A percentile compares a stretch with the other conserved stretches of the same genome.
Evolutionary conservation across 306 rosid genomes (phyloP).

Genomic region (Quercus bicolor): DNA sequence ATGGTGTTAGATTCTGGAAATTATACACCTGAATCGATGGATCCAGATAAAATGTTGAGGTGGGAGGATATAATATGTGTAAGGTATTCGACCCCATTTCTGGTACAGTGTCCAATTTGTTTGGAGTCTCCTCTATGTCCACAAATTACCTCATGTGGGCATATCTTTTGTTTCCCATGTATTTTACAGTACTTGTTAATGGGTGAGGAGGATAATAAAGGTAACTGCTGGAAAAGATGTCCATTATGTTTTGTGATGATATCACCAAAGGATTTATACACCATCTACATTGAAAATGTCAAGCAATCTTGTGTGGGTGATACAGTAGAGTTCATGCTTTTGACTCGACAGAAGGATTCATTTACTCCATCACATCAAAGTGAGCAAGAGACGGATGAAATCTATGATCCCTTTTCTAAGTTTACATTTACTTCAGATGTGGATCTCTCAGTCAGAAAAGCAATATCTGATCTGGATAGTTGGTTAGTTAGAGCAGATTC

Average conservation of each 20-base stretch:
- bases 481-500: slow-evolving; percentile 90
- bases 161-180: slow-evolving; percentile 93
- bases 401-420: slow-evolving; percentile 75
- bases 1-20: slow-evolving; percentile 79
- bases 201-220: slow-evolving; percentile 91
- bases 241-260: slow-evolving; percentile 90
- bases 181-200: slow-evolving; percentile 71
- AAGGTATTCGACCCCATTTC: slow-evolving; percentile 69
- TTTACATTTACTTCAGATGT: slow-evolving; percentile 83
- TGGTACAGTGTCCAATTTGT: slow-evolving; percentile 93
- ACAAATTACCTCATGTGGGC: slow-evolving; percentile 96
- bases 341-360: slow-evolving; percentile 70
- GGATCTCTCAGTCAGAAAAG: slow-evolving; percentile 75
- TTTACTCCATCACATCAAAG: slow-evolving; percentile 41
- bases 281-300: slow-evolving; percentile 71
- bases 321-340: slow-evolving; percentile 53
- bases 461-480: slow-evolving; percentile 82
- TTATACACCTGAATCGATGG: slow-evolving; percentile 56
- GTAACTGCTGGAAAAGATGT: slow-evolving; percentile 91
- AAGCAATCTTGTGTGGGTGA: slow-evolving; percentile 66
- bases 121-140: slow-evolving; percentile 88
- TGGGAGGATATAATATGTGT: slow-evolving; percentile 94
- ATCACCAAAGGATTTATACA: slow-evolving; percentile 80
- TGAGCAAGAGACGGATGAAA: slow-evolving; percentile 43
- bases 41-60: slow-evolving; percentile 90